Percentiles rank a stretch among this genome's conserved stretches.
Evolutionary conservation across 2,329 filamentous ascomycete species (phyloP).

Genomic region (Colletotrichum plurivorum): DNA sequence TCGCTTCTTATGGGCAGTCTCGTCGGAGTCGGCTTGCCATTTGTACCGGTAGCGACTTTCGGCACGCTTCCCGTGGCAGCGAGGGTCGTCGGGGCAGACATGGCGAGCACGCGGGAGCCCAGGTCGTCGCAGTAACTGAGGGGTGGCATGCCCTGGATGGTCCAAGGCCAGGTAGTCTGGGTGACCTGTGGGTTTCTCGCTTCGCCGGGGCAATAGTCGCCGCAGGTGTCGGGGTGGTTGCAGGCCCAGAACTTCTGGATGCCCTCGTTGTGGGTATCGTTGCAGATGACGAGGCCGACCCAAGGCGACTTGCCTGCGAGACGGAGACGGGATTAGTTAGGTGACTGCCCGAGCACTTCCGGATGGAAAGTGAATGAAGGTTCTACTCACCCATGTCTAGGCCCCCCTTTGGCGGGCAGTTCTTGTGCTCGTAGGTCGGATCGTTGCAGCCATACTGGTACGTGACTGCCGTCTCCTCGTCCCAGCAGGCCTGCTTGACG

Average conservation of each 20-base stretch:
- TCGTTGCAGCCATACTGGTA: slow-evolving; percentile 39
- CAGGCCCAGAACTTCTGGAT: slow-evolving; percentile 28
- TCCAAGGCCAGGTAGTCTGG: slow-evolving; percentile 21
- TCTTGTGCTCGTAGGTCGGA: slow-evolving; percentile 32
- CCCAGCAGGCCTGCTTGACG: slow-evolving; percentile 24
- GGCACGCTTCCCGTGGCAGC: slow-evolving; percentile 23
- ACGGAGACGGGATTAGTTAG: background rate
- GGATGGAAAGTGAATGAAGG: too few relatives aligned
- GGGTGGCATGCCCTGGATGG: slow-evolving; percentile 17
- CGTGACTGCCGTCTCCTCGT: slow-evolving; percentile 6
- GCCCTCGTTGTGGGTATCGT: slow-evolving; percentile 28
- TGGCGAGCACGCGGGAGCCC: slow-evolving; percentile 18
- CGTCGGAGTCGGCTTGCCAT: slow-evolving; percentile 6
- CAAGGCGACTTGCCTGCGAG: slow-evolving; percentile 33
- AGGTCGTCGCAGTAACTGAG: slow-evolving; percentile 19
- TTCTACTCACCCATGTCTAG: slow-evolving; percentile 11
- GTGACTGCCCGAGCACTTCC: too few relatives aligned
- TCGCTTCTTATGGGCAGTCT: background rate
- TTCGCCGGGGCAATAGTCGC: slow-evolving; percentile 24
- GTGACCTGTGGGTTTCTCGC: background rate
- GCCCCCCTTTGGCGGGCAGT: slow-evolving; percentile 27
- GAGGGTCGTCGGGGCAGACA: slow-evolving; percentile 12
- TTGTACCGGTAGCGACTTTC: background rate
- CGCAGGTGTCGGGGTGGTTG: slow-evolving; percentile 36
- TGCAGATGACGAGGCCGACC: slow-evolving; percentile 34